Base-by-base conservation (phyloP, 1,284 basidiomycete species). In the Cerrena zonata region DNA sequence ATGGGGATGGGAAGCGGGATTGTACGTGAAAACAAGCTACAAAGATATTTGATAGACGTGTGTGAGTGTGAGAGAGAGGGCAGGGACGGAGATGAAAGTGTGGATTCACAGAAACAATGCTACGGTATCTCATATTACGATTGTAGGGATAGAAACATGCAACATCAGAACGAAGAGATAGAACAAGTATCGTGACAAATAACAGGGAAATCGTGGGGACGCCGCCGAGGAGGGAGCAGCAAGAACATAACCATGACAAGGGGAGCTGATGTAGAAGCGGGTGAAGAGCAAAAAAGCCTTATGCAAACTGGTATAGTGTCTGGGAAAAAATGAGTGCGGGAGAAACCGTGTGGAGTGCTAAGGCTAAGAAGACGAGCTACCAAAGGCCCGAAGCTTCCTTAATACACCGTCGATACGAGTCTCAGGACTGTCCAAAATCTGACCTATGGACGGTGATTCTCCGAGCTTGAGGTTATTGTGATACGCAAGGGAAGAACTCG, bases 361-460 rank as follows among this genome's bases (percentile, higher is more conserved):
- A n/a, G 21, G 21, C 37, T 15, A 39, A 21, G 37, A 21, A 39
- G 13, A 4, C n/a, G 13, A 15, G 13, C 37, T 41, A 13, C 53
- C 59, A 47, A 62, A 65, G 38, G 57, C 53, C 15, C 60, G 56
- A 43, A 63, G 44, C 53, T 60, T 58, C 30, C 54, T 51, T 49
- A 65, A 50, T 36, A 62, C 58, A 22, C 58, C 55, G 45, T 65
- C 61, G 59, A 65, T 63, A 47, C 61, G 59, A 24, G 52, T 34
- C 36, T 45, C 44, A 21, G 53, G 48, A 24, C 53, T 42, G 40
- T 67, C 67, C 1, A 66, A 56, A 43, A 66, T 60, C 56, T 67
- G 67, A 41, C 52, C 68, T 56, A 67, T 73, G 52, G 53, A 70
- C 56, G 53, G 60, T 38, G 66, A 56, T 25, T 53, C 44, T 49